Percentiles rank a stretch among this genome's conserved stretches.
Conservation (phyloP, 345 rosid species). For the Garcia nutans region DNA sequence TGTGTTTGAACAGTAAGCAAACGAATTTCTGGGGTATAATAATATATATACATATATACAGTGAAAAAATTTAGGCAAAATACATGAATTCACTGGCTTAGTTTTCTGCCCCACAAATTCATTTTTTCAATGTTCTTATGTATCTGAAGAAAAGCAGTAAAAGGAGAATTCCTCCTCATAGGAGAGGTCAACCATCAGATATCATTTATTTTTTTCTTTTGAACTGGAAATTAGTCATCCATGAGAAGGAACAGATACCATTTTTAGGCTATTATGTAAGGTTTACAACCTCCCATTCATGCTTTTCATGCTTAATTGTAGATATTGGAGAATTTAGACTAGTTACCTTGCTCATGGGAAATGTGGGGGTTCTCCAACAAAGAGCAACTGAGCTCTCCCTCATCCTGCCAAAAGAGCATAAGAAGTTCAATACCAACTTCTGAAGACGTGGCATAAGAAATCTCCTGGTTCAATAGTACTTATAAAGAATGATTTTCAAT, state of each 20-base stretch:
- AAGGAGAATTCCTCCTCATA: background rate
- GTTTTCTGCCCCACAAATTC: too few relatives aligned
- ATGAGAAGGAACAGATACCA: too few relatives aligned
- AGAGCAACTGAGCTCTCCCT: constrained; percentile 45
- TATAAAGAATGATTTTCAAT: background rate
- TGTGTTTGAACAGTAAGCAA: background rate
- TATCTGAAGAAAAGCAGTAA: background rate
- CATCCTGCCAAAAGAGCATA: constrained; percentile 38
- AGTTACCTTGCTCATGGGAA: constrained; percentile 55
- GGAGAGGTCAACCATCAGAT: background rate
- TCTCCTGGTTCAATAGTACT: background rate
- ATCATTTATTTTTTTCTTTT: too few relatives aligned
- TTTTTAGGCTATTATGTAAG: background rate
- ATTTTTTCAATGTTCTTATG: too few relatives aligned
- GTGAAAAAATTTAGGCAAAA: background rate
- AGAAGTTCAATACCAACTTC: background rate
- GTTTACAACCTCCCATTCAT: too few relatives aligned
- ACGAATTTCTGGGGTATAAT: background rate
- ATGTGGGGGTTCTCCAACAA: constrained; percentile 65
- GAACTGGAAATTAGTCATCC: too few relatives aligned
- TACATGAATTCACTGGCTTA: too few relatives aligned
- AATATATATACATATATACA: background rate
- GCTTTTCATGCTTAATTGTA: too few relatives aligned
- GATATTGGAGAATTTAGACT: background rate
- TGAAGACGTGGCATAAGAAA: background rate